Conservation (phyloP, 202 grass and related monocot genomes). For the Setaria italica region DNA sequence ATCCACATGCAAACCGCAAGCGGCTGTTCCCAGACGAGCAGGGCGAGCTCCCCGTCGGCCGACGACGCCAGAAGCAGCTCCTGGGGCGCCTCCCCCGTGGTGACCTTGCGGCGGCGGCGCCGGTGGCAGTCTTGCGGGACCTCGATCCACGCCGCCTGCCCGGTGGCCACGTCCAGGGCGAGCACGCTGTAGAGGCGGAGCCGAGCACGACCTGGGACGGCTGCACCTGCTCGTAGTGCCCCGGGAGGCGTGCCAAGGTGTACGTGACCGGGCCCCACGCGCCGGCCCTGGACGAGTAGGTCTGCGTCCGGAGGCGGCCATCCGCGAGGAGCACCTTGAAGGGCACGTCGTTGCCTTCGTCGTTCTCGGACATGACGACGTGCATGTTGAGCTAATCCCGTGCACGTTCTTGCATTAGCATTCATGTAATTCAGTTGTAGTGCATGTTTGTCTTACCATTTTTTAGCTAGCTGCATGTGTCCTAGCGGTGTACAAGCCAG, state of each 20-base stretch:
- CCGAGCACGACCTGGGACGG: neutral
- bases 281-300: neutral
- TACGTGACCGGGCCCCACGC: neutral
- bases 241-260: neutral
- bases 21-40: neutral
- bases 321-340: neutral
- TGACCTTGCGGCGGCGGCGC: neutral
- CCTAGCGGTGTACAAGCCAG: too few species aligned
- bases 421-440: too few species aligned
- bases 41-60: neutral
- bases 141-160: neutral
- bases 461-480: too few species aligned
- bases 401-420: too few species aligned
- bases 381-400: too few species aligned
- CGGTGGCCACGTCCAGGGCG: neutral
- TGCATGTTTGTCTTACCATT: too few species aligned
- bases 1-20: neutral
- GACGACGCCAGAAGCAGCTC: neutral
- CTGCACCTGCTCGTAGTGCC: neutral
- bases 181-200: neutral
- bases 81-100: accelerated
- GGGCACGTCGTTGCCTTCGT: too few species aligned
- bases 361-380: neutral
- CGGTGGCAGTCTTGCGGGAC: neutral
- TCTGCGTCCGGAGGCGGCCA: neutral